These are phyloP conservation scores for Tuber brumale DNA, from an alignment of 495 filamentous ascomycete species.

Conservation along the genomic window DNA sequence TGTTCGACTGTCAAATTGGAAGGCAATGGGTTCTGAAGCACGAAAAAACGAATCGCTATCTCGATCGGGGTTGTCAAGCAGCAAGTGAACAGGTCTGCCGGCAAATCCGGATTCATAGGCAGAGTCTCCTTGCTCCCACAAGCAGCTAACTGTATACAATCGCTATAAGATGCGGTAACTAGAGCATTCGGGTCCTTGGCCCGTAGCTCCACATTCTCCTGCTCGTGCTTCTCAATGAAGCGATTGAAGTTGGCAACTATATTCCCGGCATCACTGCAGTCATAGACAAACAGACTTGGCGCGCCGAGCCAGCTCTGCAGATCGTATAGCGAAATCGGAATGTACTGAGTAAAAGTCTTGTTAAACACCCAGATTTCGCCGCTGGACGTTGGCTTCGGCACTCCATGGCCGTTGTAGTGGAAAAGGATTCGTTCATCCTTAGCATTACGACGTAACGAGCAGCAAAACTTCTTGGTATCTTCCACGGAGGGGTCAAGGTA, in stretches of 20 bases:
- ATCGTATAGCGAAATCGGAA: conserved; percentile 92
- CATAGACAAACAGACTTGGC: conserved; percentile 93
- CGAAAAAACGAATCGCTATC: conserved; percentile 90
- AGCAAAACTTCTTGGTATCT: conserved; percentile 91
- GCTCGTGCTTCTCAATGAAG: conserved; percentile 88
- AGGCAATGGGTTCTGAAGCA: conserved; percentile 81
- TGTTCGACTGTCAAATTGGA: conserved; percentile 68
- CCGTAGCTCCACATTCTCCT: conserved; percentile 67
- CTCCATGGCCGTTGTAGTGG: conserved; percentile 97
- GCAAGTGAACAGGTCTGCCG: conserved; percentile 91
- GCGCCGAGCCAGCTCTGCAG: conserved; percentile 93
- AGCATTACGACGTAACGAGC: conserved; percentile 77
- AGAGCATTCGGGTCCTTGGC: conserved; percentile 67
- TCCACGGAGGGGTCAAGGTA: conserved; percentile 94
- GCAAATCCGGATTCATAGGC: conserved; percentile 91
- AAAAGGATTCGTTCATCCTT: conserved; percentile 93
- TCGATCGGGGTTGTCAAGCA: conserved; percentile 96
- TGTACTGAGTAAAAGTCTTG: conserved; percentile 97
- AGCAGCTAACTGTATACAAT: conserved; percentile 88
- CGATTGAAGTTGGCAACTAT: conserved; percentile 91
- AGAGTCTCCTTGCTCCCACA: conserved; percentile 84
- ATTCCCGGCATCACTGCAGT: conserved; percentile 91
- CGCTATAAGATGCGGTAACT: conserved; percentile 57
- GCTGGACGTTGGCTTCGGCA: conserved; percentile 91
- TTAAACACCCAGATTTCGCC: conserved; percentile 99